Conservation (phyloP, 306 rosid genomes). For the Prunus campanulata region DNA sequence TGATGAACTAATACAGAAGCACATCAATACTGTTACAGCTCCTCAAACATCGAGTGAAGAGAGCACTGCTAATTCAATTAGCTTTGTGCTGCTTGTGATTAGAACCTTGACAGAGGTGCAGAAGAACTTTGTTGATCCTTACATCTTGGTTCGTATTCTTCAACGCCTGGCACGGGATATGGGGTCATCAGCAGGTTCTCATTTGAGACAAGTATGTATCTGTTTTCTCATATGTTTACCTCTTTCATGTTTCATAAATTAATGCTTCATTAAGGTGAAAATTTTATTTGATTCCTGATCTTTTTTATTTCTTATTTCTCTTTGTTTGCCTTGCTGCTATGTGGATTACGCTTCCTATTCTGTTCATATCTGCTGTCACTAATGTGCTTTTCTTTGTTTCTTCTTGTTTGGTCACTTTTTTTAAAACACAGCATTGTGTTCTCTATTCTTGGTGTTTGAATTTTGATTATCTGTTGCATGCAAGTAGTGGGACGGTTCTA, state of each 20-base stretch:
- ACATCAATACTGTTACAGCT: conserved; percentile 58
- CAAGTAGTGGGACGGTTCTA: not conserved
- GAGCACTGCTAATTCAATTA: conserved; percentile 65
- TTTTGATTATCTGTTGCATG: not conserved
- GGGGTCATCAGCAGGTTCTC: conserved; percentile 85
- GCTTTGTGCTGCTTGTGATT: conserved; percentile 85
- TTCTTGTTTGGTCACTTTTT: not conserved
- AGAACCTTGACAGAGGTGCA: conserved; percentile 92
- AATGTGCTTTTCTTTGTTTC: not conserved
- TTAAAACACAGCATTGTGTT: not conserved
- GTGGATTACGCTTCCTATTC: not conserved
- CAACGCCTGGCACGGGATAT: conserved; percentile 92
- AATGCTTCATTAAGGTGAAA: not conserved
- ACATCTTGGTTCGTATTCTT: conserved; percentile 76
- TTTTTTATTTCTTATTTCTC: not conserved
- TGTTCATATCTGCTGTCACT: not conserved
- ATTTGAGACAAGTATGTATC: conserved; percentile 78
- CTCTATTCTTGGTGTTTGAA: not conserved
- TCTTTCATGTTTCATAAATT: not conserved
- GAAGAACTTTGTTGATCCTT: conserved; percentile 82
- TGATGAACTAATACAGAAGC: conserved; percentile 90
- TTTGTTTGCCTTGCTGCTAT: not conserved
- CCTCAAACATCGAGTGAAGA: conserved; percentile 84
- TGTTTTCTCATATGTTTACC: conserved; percentile 8
- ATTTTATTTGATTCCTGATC: not conserved